Percentiles rank a stretch among this genome's conserved stretches.
Conservation (phyloP, 2,329 filamentous ascomycete genomes). For the Penicillium sp. region DNA sequence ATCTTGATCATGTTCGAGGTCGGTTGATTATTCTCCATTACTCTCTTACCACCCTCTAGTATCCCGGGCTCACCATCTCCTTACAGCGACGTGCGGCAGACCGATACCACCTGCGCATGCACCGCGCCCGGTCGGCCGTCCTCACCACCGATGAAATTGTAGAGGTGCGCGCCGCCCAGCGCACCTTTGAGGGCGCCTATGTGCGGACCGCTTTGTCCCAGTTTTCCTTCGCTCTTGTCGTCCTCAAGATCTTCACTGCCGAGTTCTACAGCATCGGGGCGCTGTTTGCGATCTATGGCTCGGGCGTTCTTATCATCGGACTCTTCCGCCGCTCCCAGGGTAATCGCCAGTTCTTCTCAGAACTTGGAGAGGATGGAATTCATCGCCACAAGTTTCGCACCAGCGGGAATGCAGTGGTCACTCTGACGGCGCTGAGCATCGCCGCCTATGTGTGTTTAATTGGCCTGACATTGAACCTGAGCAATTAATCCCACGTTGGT, state of each 20-base stretch:
- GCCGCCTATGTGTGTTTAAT: slow-evolving; percentile 65
- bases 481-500: slow-evolving; percentile 22
- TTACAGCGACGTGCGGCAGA: slow-evolving; percentile 68
- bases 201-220: slow-evolving; percentile 92
- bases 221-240: slow-evolving; percentile 92
- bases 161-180: slow-evolving; percentile 90
- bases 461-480: slow-evolving; percentile 60
- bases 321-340: slow-evolving; percentile 87
- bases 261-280: slow-evolving; percentile 99
- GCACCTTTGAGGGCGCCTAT: slow-evolving; percentile 97
- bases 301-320: slow-evolving; percentile 79
- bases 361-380: slow-evolving; percentile 61
- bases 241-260: slow-evolving; percentile 93
- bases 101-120: slow-evolving; percentile 76
- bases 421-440: slow-evolving; percentile 65
- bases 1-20: slow-evolving; percentile 1
- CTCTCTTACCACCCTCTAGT: background rate
- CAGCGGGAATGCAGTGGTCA: slow-evolving; percentile 68
- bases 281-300: slow-evolving; percentile 89
- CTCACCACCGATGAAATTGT: slow-evolving; percentile 85
- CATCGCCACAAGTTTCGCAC: slow-evolving; percentile 66
- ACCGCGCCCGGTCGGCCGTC: slow-evolving; percentile 81
- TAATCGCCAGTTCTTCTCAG: slow-evolving; percentile 85
- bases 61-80: slow-evolving; percentile 19
- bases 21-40: too few species aligned